These are phyloP conservation scores for Chloris gayana DNA, from an alignment of 176 grass and related monocot species.

Conservation along the genomic window DNA sequence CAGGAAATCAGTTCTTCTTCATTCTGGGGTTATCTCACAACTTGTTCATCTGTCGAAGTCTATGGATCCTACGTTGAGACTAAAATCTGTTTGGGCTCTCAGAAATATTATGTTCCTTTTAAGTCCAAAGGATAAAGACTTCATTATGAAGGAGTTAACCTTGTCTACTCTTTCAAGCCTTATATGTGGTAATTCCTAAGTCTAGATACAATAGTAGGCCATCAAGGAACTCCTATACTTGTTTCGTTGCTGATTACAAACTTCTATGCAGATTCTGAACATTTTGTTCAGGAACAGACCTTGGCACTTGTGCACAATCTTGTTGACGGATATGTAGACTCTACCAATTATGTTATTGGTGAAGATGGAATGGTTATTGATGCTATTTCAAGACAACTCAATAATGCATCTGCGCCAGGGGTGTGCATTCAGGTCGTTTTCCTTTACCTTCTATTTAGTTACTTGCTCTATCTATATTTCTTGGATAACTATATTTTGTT, in stretches of 20 bases:
- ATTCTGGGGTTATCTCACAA: constrained; percentile 67
- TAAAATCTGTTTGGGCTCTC: constrained; percentile 87
- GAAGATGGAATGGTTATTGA: constrained; percentile 69
- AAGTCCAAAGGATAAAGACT: constrained; percentile 79
- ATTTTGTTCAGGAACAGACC: constrained; percentile 86
- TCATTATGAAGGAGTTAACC: constrained; percentile 78
- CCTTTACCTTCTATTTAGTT: constrained; percentile 15
- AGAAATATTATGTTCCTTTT: constrained; percentile 96
- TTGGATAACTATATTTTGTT: constrained; percentile 10
- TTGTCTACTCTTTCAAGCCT: constrained; percentile 70
- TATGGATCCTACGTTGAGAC: constrained; percentile 76
- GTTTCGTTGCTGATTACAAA: constrained; percentile 31
- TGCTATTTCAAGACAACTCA: constrained; percentile 81
- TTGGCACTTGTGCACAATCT: constrained; percentile 87
- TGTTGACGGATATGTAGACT: constrained; percentile 70
- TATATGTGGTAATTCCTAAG: constrained; percentile 72
- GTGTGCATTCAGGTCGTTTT: constrained; percentile 87
- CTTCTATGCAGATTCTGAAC: constrained; percentile 79
- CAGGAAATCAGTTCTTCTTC: constrained; percentile 77
- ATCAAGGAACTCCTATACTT: constrained; percentile 5
- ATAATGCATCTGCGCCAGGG: constrained; percentile 48
- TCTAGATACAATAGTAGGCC: constrained; percentile 10
- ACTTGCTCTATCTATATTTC: constrained; percentile 30
- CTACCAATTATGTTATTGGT: constrained; percentile 64
- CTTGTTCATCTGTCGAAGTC: constrained; percentile 86